Evolutionary conservation across 768 basidiomycete species (phyloP), one percentile per base, ranked within the genome.

Genomic region (Kwoniella dendrophila): DNA sequence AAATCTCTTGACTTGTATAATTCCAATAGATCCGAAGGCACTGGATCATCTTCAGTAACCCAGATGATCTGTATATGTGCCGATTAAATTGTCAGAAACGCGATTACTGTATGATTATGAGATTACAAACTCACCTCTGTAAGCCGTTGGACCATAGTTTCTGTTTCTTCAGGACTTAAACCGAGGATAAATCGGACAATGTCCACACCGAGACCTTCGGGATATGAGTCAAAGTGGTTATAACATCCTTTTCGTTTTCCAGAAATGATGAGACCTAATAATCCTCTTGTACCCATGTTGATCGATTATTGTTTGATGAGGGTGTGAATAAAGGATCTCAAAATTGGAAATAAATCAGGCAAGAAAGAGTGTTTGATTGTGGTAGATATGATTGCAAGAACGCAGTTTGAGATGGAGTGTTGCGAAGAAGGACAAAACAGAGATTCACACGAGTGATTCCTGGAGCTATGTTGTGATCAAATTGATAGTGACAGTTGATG

Each of bases 151-250:
- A 34, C 29, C 59, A 61, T 61, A 3, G 38, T 24, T 26, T 38
- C 40, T 14, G 6, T 33, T 30, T 64, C 41, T 36, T 59, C 62
- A 10, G n/a, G 34, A 18, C 34, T 40, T 3, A 64, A 43, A 40
- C n/a, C 16, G 30, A 58, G 24, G 16, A 64, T 27, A 45, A 65
- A 65, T 24, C 38, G 33, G 50, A 56, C 56, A 27, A 65, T 55
- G 24, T 14, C 32, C 14, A 26, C 29, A 22, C 63, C 63, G 18
- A 65, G 33, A 3, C 58, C 58, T 4, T 38, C 41, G 3, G 51
- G 51, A 36, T 65, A 65, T 24, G 63, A 59, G 32, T 65, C 63
- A n/a, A 38, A 60, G 7, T 65, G 50, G 38, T 41, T 43, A 45
- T 60, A 65, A 14, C 32, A 27, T 26, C 49, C 63, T 7, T 8